A percentile compares a stretch with the other conserved stretches of the same genome.
Conservation (phyloP, 2,329 filamentous ascomycete genomes). For the Huntiella bhutanensis region DNA sequence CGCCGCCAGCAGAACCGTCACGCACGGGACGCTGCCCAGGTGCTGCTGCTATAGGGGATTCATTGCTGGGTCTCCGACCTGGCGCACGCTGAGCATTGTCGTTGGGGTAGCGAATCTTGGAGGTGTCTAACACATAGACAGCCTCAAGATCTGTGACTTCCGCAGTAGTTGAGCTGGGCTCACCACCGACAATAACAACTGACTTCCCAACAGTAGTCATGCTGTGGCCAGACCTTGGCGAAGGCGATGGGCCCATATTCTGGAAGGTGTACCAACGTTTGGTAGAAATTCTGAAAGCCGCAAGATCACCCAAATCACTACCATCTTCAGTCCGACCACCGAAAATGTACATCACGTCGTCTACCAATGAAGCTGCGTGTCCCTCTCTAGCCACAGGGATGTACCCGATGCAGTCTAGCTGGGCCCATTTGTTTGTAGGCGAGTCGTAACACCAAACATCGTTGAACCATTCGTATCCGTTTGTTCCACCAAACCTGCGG, state of each 20-base stretch:
- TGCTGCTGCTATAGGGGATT: constrained; percentile 16
- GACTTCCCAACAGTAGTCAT: constrained; percentile 93
- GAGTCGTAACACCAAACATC: constrained; percentile 97
- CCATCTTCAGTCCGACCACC: constrained; percentile 90
- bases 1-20: constrained; percentile 32
- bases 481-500: constrained; percentile 81
- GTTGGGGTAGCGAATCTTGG: constrained; percentile 89
- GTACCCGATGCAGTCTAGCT: constrained; percentile 92
- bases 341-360: constrained; percentile 98
- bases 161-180: constrained; percentile 72
- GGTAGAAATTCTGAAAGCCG: constrained; percentile 56
- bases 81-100: constrained; percentile 31
- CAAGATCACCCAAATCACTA: constrained; percentile 76
- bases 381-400: constrained; percentile 88
- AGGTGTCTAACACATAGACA: constrained; percentile 82
- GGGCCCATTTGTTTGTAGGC: constrained; percentile 60
- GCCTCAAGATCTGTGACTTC: constrained; percentile 71
- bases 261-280: constrained; percentile 98
- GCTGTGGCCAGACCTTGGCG: constrained; percentile 82
- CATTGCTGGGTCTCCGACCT: constrained; percentile 26
- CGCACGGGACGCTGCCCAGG: constrained; percentile 24
- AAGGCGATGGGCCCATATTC: constrained; percentile 95
- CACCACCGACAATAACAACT: constrained; percentile 79
- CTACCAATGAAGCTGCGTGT: constrained; percentile 79
- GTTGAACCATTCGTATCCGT: constrained; percentile 94